A percentile compares a stretch with the other conserved stretches of the same genome.
These are phyloP conservation scores for Sisymbrium altissimum DNA, from an alignment of 345 rosid genomes.

Conservation along the genomic window DNA sequence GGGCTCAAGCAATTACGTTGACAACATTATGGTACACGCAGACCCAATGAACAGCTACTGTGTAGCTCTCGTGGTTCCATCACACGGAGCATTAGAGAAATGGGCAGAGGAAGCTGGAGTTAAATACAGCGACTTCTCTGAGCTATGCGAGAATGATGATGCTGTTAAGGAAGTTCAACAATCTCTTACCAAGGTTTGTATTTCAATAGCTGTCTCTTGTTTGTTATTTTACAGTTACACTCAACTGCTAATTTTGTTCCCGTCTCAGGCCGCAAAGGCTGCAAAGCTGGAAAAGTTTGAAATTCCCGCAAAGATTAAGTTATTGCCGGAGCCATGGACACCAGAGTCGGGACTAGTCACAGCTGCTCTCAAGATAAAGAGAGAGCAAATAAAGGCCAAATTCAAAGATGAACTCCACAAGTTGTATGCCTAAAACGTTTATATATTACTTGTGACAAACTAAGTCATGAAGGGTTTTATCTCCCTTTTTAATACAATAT, in stretches of 20 bases:
- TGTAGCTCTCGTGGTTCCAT: constrained; percentile 73
- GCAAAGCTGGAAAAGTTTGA: constrained; percentile 76
- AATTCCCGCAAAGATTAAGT: constrained; percentile 67
- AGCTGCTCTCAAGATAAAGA: constrained; percentile 60
- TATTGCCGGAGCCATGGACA: constrained; percentile 77
- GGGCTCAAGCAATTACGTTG: constrained; percentile 52
- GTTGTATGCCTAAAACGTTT: constrained; percentile 43
- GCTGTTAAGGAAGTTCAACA: constrained; percentile 61
- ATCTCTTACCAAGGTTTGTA: constrained; percentile 60
- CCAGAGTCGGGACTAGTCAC: constrained; percentile 80
- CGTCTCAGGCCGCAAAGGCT: constrained; percentile 56
- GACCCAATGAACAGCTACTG: constrained; percentile 68
- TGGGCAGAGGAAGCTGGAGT: constrained; percentile 71
- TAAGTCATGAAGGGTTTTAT: not conserved
- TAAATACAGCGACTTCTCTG: constrained; percentile 37
- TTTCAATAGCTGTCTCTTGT: not conserved
- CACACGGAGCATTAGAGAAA: constrained; percentile 54
- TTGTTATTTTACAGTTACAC: not conserved
- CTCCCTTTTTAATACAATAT: not conserved
- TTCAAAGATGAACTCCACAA: constrained; percentile 66
- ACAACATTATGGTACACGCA: constrained; percentile 70
- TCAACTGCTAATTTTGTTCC: not conserved
- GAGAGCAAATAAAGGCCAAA: constrained; percentile 64
- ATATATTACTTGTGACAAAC: not conserved
- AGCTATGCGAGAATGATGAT: constrained; percentile 64